phyloP scores from a whole-genome alignment of 495 filamentous ascomycete genomes.

The Xylaria palmicola region DNA sequence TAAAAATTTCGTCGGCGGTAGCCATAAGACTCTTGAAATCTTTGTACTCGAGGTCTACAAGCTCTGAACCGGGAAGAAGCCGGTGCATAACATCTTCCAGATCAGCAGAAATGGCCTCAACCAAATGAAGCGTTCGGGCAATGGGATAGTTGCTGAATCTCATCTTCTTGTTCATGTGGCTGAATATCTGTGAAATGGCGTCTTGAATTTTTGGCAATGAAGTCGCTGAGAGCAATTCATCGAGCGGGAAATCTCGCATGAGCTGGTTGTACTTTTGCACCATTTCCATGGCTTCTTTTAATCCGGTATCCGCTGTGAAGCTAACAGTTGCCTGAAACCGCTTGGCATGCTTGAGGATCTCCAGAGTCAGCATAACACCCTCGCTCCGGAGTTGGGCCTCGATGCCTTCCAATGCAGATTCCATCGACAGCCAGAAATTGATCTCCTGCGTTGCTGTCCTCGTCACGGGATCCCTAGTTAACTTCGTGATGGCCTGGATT shows the following conservation, averaged over 20 bases:
- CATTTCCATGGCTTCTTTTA: constrained; percentile 90
- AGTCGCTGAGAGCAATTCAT: constrained; percentile 90
- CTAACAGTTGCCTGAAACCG: constrained; percentile 95
- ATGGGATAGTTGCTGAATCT: constrained; percentile 94
- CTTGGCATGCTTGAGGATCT: constrained; percentile 91
- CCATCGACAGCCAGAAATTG: constrained; percentile 97
- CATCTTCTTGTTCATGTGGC: constrained; percentile 93
- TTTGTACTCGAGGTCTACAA: constrained; percentile 87
- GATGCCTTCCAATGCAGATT: constrained; percentile 84
- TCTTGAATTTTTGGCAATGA: constrained; percentile 88
- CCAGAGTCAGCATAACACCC: constrained; percentile 87
- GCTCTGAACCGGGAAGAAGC: constrained; percentile 76
- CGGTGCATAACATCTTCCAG: constrained; percentile 81
- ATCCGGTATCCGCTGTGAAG: constrained; percentile 89
- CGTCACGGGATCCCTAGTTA: constrained; percentile 81
- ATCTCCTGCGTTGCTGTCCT: constrained; percentile 95
- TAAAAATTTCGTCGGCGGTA: constrained; percentile 80
- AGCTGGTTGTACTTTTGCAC: constrained; percentile 98
- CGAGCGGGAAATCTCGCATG: constrained; percentile 95
- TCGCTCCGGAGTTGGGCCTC: constrained; percentile 83
- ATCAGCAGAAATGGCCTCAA: constrained; percentile 95
- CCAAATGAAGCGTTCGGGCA: constrained; percentile 84
- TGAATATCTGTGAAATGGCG: constrained; percentile 81
- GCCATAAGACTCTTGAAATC: constrained; percentile 87
- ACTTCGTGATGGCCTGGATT: constrained; percentile 94